These are phyloP conservation scores for Pseudogymnoascus sp. DNA, from an alignment of 2,329 filamentous ascomycete genomes.

Conservation along the genomic window DNA sequence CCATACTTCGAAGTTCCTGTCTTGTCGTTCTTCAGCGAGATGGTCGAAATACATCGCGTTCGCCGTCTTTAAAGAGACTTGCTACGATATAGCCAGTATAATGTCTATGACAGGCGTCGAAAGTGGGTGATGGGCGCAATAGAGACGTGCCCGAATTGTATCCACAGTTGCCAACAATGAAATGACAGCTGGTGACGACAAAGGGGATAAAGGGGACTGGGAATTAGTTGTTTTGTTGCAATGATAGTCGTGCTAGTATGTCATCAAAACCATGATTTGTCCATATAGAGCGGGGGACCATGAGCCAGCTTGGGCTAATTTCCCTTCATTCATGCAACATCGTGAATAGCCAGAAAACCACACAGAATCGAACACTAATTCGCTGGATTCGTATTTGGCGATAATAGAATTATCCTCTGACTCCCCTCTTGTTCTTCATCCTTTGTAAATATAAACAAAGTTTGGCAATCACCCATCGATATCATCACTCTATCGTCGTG, in stretches of 20 bases:
- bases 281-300: neutral
- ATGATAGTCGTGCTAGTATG: neutral
- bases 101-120: too few relatives aligned
- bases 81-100: too few relatives aligned
- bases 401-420: neutral
- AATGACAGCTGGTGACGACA: neutral
- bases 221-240: neutral
- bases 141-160: too few relatives aligned
- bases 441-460: neutral
- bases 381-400: neutral
- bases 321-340: neutral
- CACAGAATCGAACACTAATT: neutral
- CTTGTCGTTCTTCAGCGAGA: neutral
- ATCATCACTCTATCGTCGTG: neutral
- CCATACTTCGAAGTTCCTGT: neutral
- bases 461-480: neutral
- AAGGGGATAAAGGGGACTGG: neutral
- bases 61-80: too few relatives aligned
- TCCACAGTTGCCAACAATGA: too few relatives aligned
- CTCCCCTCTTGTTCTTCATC: neutral
- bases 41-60: neutral
- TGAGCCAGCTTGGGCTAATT: neutral
- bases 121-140: too few relatives aligned
- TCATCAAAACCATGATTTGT: neutral
- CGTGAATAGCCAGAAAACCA: neutral